A percentile compares a stretch with the other conserved stretches of the same genome.
Evolutionary conservation across 176 grass and related monocot genomes (phyloP).

Genomic region (Eragrostis curvula): DNA sequence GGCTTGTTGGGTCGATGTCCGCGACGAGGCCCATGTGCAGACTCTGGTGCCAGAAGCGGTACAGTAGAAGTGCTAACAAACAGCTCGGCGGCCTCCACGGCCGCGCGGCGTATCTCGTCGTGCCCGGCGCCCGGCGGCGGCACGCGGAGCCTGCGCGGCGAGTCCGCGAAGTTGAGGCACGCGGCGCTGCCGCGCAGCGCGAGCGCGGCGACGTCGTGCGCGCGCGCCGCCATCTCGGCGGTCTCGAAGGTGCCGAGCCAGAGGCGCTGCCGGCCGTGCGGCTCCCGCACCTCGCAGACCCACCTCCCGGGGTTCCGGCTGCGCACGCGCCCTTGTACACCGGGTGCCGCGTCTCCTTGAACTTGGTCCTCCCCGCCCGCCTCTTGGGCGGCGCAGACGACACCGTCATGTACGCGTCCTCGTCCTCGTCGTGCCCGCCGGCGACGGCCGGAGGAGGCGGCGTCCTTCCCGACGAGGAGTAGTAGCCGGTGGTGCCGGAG

Average conservation of each 20-base stretch:
- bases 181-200: too few relatives aligned
- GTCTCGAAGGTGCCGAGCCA: constrained; percentile 87
- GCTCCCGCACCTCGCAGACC: constrained; percentile 81
- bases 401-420: constrained; percentile 71
- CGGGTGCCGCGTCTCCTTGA: constrained; percentile 92
- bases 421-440: constrained; percentile 30
- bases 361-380: constrained; percentile 87
- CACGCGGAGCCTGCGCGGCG: constrained; percentile 51
- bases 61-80: not conserved
- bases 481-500: constrained; percentile 16
- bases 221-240: constrained; percentile 86
- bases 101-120: constrained; percentile 65
- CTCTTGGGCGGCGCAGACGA: constrained; percentile 82
- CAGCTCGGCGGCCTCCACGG: constrained; percentile 57
- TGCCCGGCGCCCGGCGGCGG: constrained; percentile 51
- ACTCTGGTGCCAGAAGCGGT: too few relatives aligned
- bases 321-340: constrained; percentile 87
- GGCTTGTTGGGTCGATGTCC: too few relatives aligned
- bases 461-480: constrained; percentile 23
- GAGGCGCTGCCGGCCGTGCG: constrained; percentile 61
- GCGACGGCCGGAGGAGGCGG: not conserved
- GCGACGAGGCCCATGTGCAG: too few relatives aligned
- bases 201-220: constrained; percentile 77
- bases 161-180: too few relatives aligned
- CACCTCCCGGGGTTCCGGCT: constrained; percentile 63